phyloP scores from a whole-genome alignment of 495 filamentous ascomycete species.

The Halenospora varia region DNA sequence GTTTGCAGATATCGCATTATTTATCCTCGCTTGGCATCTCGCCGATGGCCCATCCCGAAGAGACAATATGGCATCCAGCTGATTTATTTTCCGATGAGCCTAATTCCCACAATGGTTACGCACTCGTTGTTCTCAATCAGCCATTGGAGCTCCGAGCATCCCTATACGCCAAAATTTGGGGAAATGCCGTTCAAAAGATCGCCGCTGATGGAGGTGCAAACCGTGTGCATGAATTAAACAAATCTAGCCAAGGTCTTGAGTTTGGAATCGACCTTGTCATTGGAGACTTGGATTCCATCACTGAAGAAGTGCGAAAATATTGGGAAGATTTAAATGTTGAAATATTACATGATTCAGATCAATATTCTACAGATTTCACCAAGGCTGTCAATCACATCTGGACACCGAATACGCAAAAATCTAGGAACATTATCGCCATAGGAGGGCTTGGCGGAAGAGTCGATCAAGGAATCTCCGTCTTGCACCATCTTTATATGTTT shows the following conservation, averaged over 20 bases:
- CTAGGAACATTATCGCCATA: constrained; percentile 58
- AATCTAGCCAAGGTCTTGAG: constrained; percentile 9
- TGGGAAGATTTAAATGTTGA: constrained; percentile 51
- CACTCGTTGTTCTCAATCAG: constrained; percentile 68
- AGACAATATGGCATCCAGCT: constrained; percentile 22
- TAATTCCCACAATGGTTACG: constrained; percentile 27
- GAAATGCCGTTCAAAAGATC: constrained; percentile 48
- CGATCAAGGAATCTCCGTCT: constrained; percentile 84
- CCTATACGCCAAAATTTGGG: constrained; percentile 17
- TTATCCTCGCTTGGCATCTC: too few relatives aligned
- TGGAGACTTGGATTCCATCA: constrained; percentile 87
- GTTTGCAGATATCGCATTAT: too few relatives aligned
- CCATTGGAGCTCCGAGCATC: constrained; percentile 40
- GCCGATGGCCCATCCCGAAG: not conserved
- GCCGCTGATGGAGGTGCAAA: constrained; percentile 95
- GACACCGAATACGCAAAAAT: constrained; percentile 5
- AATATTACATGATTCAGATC: constrained; percentile 65
- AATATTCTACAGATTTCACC: constrained; percentile 80
- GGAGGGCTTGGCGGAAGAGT: constrained; percentile 85
- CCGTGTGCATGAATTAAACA: constrained; percentile 57
- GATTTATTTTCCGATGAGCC: constrained; percentile 22
- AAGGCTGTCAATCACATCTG: constrained; percentile 59
- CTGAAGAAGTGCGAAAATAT: constrained; percentile 48
- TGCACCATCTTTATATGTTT: constrained; percentile 72
- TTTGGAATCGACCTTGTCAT: constrained; percentile 64